A percentile compares a stretch with the other conserved stretches of the same genome.
phyloP scores from a whole-genome alignment of 2,329 filamentous ascomycete species.

The Coniella lustricola region DNA sequence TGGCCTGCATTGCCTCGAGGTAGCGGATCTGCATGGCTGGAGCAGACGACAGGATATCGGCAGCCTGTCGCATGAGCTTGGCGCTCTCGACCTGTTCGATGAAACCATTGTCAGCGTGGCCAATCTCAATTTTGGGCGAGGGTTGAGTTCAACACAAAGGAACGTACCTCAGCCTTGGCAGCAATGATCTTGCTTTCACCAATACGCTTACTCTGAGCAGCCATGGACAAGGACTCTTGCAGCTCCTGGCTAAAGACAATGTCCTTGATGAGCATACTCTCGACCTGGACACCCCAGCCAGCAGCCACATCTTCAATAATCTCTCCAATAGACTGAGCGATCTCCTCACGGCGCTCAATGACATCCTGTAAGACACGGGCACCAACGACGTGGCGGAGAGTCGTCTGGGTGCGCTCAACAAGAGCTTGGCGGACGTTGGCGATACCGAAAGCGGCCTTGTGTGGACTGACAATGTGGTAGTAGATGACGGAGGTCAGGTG shows the following conservation, averaged over 20 bases:
- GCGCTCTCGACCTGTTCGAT: conserved; percentile 70
- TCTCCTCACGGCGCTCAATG: conserved; percentile 95
- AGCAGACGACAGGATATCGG: conserved; percentile 84
- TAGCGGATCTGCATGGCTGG: conserved; percentile 98
- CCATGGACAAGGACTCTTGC: conserved; percentile 95
- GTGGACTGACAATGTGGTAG: conserved; percentile 92
- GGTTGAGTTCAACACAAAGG: background rate
- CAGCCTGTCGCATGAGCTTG: conserved; percentile 88
- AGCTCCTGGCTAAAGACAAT: conserved; percentile 95
- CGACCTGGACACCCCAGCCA: conserved; percentile 92
- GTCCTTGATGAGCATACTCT: conserved; percentile 99
- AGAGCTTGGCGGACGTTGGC: conserved; percentile 92
- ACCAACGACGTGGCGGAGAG: conserved; percentile 91
- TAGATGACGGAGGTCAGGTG: conserved; percentile 96
- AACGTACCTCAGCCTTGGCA: conserved; percentile 70
- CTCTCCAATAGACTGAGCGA: conserved; percentile 89
- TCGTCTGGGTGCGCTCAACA: conserved; percentile 95
- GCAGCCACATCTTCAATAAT: conserved; percentile 94
- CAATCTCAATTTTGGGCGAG: background rate
- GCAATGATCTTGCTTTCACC: conserved; percentile 98
- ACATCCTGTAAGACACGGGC: conserved; percentile 95
- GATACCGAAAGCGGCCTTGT: conserved; percentile 97
- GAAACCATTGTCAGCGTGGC: background rate
- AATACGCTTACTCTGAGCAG: conserved; percentile 95
- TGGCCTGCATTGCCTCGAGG: conserved; percentile 96